Evolutionary conservation across 2,329 filamentous ascomycete genomes (phyloP), one percentile per base, ranked within the genome.

Genomic region (Fusarium piperis): DNA sequence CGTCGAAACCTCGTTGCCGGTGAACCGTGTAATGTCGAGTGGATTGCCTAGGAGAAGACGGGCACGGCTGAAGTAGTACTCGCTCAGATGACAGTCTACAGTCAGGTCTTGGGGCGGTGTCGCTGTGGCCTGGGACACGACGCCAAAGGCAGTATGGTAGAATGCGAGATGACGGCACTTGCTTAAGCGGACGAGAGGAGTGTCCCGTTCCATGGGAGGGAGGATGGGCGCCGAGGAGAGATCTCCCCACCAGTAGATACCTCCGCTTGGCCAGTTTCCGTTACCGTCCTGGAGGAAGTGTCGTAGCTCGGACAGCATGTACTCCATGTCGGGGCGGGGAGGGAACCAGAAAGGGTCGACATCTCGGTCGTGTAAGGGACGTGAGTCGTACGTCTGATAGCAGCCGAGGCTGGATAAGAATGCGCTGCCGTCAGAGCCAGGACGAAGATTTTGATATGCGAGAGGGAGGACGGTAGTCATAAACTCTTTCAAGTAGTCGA

Each of bases 221-320:
- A 76, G 70, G 20, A 62, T 58, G 8, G 83, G 79, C 3, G 79
- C 57, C 32, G 77, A 74, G 23, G 78, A 72, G 26, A 86, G 77
- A 44, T 85, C 79, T 26, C 81, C 82, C 83, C 84, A 88, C 79
- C 83, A 87, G 71, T 83, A 83, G 38, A 86, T 83, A 30, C 86
- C 86, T 18, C 86, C 86, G 20, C 82, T 83, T 9, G 77, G 75
- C 72, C 82, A 85, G 8, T 72, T 68, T 13, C 81, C 82, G 64
- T 78, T 79, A 32, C 82, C 84, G 48, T 86, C 84, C 69, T 86
- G 84, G 59, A 87, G 77, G 60, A 84, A 83, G 65, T 79, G 79
- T 48, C 84, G 79, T 20, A 86, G 77, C 57, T 84, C 78, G 5
- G 76, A 72, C 15, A 87, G 71, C 77, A 85, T 82, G 8, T 67